A percentile compares a stretch with the other conserved stretches of the same genome.
phyloP scores from a whole-genome alignment of 73 alveolate genomes.

The Tetrahymena borealis region DNA sequence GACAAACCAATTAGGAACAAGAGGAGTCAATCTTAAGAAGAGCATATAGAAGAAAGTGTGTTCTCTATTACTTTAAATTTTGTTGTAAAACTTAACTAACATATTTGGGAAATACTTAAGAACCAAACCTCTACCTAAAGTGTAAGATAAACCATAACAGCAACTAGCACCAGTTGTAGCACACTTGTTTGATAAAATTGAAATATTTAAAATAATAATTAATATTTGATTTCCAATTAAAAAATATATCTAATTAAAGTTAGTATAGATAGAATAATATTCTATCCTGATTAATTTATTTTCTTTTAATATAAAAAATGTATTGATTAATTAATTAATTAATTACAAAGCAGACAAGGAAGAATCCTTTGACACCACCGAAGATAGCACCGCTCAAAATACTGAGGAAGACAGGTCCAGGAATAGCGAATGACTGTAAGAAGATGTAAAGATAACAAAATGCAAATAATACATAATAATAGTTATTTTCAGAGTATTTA shows the following conservation, averaged over 20 bases:
- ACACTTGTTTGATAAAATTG: conserved; percentile 20
- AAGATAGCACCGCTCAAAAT: conserved; percentile 72
- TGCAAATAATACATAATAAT: conserved; percentile 53
- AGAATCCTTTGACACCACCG: conserved; percentile 64
- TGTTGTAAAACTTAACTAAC: conserved; percentile 43
- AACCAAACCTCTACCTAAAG: conserved; percentile 66
- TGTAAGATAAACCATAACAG: conserved; percentile 63
- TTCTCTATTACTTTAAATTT: conserved; percentile 42
- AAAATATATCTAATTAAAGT: no score
- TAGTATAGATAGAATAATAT: no score
- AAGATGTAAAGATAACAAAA: conserved; percentile 65
- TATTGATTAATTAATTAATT: no score
- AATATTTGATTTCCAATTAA: neutral
- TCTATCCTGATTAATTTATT: no score
- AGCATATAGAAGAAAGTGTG: conserved; percentile 65
- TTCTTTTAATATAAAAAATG: neutral
- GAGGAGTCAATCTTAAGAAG: conserved; percentile 76
- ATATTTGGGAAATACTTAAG: conserved; percentile 45
- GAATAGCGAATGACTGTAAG: conserved; percentile 81
- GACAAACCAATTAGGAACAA: conserved; percentile 73
- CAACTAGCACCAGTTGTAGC: conserved; percentile 75
- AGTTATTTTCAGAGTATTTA: conserved; percentile 46
- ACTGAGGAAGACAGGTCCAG: conserved; percentile 81
- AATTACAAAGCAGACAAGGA: conserved; percentile 54
- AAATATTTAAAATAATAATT: neutral